Conservation (phyloP, 108 stramenopile species). For the Cyclotella atomus region DNA sequence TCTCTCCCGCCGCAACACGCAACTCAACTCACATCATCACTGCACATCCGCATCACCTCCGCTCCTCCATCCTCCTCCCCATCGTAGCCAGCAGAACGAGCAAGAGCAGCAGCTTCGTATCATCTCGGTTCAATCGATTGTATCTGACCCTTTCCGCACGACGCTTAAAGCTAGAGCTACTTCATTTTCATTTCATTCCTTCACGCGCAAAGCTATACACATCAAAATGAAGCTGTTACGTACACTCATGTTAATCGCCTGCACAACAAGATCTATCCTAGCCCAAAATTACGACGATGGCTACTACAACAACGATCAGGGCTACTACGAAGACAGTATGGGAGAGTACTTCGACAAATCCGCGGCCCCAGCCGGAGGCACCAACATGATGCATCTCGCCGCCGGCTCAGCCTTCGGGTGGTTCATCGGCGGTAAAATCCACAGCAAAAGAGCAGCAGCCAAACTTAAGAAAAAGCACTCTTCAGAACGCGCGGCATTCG, state of each 20-base stretch:
- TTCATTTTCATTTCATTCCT: not conserved
- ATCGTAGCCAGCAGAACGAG: not conserved
- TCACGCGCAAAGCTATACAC: not conserved
- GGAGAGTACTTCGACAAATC: constrained; percentile 56
- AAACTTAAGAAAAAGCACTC: constrained; percentile 61
- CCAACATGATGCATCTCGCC: constrained; percentile 37
- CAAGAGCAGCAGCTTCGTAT: not conserved
- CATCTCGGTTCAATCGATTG: not conserved
- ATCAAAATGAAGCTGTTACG: constrained; percentile 45
- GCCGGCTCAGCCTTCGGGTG: constrained; percentile 40
- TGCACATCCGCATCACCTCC: not conserved
- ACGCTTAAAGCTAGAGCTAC: not conserved
- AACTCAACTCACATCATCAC: no score
- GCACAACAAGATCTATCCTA: constrained; percentile 22
- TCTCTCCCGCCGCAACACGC: not conserved
- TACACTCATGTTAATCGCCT: constrained; percentile 35
- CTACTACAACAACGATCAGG: constrained; percentile 28
- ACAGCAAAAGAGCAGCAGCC: constrained; percentile 40
- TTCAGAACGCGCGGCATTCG: constrained; percentile 56
- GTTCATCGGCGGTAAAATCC: constrained; percentile 57
- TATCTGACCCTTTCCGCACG: not conserved
- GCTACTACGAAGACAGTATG: constrained; percentile 56
- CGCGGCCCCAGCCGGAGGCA: constrained; percentile 21
- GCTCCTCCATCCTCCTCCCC: not conserved
- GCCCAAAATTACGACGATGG: constrained; percentile 48